These are phyloP conservation scores for Kwoniella bestiolae DNA, from an alignment of 768 basidiomycete genomes.

Conservation along the genomic window DNA sequence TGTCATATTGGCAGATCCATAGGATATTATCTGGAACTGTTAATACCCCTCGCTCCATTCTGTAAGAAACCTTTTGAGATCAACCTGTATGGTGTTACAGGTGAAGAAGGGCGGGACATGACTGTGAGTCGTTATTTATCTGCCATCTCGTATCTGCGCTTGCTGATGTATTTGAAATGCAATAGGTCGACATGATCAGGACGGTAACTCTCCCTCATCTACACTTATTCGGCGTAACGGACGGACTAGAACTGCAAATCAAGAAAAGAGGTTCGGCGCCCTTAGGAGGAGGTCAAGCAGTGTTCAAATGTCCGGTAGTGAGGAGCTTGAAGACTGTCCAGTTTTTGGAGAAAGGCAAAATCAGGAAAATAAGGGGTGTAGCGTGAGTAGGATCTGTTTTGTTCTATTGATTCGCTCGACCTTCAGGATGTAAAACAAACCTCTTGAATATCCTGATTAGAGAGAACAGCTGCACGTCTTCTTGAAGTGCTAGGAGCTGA, in stretches of 20 bases:
- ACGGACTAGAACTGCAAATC: slow-evolving; percentile 90
- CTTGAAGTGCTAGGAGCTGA: no score
- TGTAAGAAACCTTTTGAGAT: slow-evolving; percentile 82
- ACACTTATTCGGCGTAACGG: slow-evolving; percentile 84
- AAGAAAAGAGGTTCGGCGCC: slow-evolving; percentile 93
- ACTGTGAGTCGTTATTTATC: slow-evolving; percentile 64
- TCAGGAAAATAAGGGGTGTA: slow-evolving; percentile 92
- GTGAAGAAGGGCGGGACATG: slow-evolving; percentile 81
- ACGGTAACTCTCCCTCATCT: slow-evolving; percentile 90
- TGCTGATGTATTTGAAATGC: not conserved
- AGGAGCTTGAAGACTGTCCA: slow-evolving; percentile 90
- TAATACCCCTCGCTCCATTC: slow-evolving; percentile 89
- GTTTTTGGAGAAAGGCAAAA: slow-evolving; percentile 86
- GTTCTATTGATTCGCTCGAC: no score
- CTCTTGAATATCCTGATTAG: no score
- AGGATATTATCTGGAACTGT: slow-evolving; percentile 91
- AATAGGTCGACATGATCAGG: slow-evolving; percentile 80
- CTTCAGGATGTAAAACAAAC: no score
- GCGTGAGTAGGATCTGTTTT: no score
- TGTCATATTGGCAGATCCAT: slow-evolving; percentile 86
- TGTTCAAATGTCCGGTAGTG: slow-evolving; percentile 89
- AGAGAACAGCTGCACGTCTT: no score
- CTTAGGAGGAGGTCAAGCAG: slow-evolving; percentile 87
- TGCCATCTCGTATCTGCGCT: not conserved
- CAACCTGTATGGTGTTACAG: slow-evolving; percentile 86